Evolutionary conservation across 2,329 filamentous ascomycete species (phyloP).

Genomic region (Neofusicoccum sp.): DNA sequence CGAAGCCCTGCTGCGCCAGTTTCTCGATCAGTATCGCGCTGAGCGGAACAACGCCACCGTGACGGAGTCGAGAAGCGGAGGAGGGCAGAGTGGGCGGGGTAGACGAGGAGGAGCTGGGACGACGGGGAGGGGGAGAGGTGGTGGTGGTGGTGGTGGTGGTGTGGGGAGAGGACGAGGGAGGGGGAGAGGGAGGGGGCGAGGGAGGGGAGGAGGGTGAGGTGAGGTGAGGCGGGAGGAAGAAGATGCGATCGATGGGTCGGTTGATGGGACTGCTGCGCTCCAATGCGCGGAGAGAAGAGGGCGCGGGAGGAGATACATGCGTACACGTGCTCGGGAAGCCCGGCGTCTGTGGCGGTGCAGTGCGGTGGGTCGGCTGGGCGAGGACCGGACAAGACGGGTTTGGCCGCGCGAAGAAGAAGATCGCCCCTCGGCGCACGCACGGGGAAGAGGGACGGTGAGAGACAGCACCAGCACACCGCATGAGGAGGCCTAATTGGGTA

Average conservation of each 20-base stretch:
- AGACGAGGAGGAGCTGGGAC: not conserved
- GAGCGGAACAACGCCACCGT: conserved; percentile 23
- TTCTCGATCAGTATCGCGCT: conserved; percentile 54
- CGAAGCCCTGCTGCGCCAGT: conserved; percentile 69
- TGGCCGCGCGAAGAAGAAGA: not conserved
- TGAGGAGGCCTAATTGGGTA: not conserved
- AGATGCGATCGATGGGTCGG: not conserved
- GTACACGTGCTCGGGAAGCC: not conserved
- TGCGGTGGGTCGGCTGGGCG: not conserved
- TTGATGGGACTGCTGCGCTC: not conserved
- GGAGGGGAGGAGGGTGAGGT: no score
- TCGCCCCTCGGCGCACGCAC: not conserved
- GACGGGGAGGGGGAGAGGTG: not conserved
- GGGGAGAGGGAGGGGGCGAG: not conserved
- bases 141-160: not conserved
- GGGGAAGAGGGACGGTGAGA: not conserved
- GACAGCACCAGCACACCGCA: not conserved
- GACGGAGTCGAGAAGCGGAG: not conserved
- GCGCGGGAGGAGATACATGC: not conserved
- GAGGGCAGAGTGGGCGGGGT: not conserved
- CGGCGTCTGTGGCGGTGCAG: conserved; percentile 2
- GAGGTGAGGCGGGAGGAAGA: not conserved
- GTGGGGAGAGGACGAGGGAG: conserved; percentile 7
- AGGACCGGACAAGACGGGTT: not conserved
- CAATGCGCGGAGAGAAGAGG: not conserved